Evolutionary conservation across 768 basidiomycete genomes (phyloP), one percentile per base, ranked within the genome.

Genomic region (Epithele typhae): DNA sequence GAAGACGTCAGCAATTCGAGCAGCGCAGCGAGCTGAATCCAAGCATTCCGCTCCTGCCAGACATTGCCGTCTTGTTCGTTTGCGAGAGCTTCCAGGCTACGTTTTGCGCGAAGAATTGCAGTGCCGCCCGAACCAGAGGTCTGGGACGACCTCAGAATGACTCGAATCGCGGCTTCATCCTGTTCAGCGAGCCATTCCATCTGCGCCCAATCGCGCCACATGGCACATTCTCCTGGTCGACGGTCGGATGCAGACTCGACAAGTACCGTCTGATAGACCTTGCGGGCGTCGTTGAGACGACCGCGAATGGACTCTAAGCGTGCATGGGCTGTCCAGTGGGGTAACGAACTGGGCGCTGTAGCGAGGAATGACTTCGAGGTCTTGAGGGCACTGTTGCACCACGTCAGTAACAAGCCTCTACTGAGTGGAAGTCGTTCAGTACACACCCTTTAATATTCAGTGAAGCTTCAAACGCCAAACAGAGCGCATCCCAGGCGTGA

Each of bases 201-300:
- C 56, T 92, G 83, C 1, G 82, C 84, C 86, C 87, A 92, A 55
- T 83, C 78, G 81, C 82, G 89, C 85, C 85, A 92, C 50, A 92
- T 59, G 46, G 62, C 62, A 18, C 74, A 68, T 14, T 65, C 58
- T 25, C 69, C 74, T 4, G 59, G 58, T 25, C 66, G 63, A 10
- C 61, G 64, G 12, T 46, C 42, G 9, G 68, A 64, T 3, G 70
- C 66, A 5, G 8, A 7, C 8, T 76, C 67, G 34, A 73, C 66
- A 17, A 88, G 74, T 6, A 86, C 71, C 1, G 82, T 81, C 53
- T 82, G 74, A 63, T 87, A 92, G 3, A 92, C 72, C 57, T 89
- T 92, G 25, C 88, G 75, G 12, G 87, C 87, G 18, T 86, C 86
- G 46, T 81, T 78, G 3, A 68, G 48, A 37, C 77, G 76, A 10